A percentile compares a stretch with the other conserved stretches of the same genome.
Conservation (phyloP, 441 rosid genomes). For the Melastoma candidum region DNA sequence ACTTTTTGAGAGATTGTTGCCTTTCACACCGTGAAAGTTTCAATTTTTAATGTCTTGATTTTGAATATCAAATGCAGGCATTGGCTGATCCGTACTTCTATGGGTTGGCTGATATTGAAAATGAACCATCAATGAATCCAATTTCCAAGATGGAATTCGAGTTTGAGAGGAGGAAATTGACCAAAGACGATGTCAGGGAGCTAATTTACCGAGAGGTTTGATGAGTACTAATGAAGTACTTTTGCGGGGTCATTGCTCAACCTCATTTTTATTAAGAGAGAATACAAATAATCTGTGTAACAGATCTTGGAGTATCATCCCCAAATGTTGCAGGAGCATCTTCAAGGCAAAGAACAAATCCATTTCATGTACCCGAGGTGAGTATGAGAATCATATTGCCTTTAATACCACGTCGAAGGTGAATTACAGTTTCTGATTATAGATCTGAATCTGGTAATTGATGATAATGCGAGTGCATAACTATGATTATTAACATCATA, state of each 20-base stretch:
- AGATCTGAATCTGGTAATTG: no score
- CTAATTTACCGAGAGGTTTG: conserved; percentile 20
- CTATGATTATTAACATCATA: no score
- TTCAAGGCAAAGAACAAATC: conserved; percentile 13
- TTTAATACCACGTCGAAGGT: no score
- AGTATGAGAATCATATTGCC: not conserved
- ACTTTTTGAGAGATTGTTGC: conserved; percentile 1
- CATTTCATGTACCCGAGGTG: conserved; percentile 22
- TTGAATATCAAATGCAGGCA: conserved; percentile 6
- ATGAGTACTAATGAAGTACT: not conserved
- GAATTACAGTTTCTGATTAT: no score
- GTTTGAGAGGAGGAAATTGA: conserved; percentile 20
- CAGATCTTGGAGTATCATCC: conserved; percentile 23
- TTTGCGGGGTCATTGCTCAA: not conserved
- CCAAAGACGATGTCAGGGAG: conserved; percentile 19
- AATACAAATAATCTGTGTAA: not conserved
- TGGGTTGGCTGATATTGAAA: conserved; percentile 14
- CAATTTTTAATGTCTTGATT: conserved; percentile 5
- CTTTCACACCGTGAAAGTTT: not conserved
- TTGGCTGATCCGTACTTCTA: conserved; percentile 19
- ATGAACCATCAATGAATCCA: conserved; percentile 13
- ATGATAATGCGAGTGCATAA: no score
- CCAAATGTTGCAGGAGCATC: conserved; percentile 18
- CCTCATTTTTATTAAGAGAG: not conserved
- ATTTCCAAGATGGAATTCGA: conserved; percentile 18